Conservation (phyloP, 1,284 basidiomycete genomes). For the Marasmius oreades region DNA sequence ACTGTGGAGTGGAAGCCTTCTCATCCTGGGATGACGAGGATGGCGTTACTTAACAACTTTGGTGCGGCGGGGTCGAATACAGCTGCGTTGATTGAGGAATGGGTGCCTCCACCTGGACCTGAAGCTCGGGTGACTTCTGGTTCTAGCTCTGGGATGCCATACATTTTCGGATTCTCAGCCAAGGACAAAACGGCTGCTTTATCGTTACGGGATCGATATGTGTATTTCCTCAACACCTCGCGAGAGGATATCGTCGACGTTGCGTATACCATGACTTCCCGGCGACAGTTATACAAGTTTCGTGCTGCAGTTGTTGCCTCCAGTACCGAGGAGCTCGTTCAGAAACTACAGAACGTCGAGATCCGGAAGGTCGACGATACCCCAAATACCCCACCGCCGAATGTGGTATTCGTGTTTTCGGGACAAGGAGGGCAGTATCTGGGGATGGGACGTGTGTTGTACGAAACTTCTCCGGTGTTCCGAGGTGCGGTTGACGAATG, state of each 20-base stretch:
- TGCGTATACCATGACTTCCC: constrained; percentile 61
- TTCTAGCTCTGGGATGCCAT: constrained; percentile 6
- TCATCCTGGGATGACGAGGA: constrained; percentile 30
- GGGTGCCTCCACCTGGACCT: constrained; percentile 5
- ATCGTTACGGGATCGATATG: constrained; percentile 39
- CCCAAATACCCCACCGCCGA: no score
- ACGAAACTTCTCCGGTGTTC: no score
- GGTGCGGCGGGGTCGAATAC: constrained; percentile 71
- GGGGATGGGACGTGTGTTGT: no score
- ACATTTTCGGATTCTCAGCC: constrained; percentile 59
- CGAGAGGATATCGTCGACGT: constrained; percentile 41
- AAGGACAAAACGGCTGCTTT: constrained; percentile 46
- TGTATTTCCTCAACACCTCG: constrained; percentile 40
- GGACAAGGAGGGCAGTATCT: no score
- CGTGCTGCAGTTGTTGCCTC: constrained; percentile 46
- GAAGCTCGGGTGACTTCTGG: no score
- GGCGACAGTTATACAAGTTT: constrained; percentile 50
- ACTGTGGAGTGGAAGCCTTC: constrained; percentile 38
- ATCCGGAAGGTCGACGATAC: no score
- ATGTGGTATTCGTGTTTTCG: no score
- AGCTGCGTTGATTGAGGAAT: constrained; percentile 59
- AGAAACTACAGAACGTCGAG: constrained; percentile 36
- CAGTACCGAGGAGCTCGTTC: constrained; percentile 39
- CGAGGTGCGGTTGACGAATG: no score
- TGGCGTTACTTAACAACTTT: constrained; percentile 69